Conservation (phyloP, 768 basidiomycete species). For the Suillus tomentosus region DNA sequence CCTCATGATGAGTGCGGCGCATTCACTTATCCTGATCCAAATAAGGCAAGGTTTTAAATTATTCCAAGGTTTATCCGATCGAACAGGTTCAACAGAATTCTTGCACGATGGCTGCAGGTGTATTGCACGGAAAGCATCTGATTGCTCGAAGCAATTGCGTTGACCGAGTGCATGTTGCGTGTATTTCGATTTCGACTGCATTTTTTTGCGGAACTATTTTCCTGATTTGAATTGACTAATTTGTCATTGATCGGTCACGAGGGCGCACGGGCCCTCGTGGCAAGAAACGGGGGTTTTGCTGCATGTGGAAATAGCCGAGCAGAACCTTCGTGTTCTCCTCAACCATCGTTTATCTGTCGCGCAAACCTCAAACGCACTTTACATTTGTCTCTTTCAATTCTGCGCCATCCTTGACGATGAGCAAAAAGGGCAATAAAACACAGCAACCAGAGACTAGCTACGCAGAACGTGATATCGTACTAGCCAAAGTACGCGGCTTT, state of each 20-base stretch:
- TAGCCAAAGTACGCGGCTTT: constrained; percentile 92
- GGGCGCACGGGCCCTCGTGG: constrained; percentile 42
- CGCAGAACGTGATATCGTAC: constrained; percentile 78
- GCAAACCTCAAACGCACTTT: constrained; percentile 23
- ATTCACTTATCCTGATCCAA: constrained; percentile 34
- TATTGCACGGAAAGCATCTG: neutral
- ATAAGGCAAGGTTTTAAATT: constrained; percentile 29
- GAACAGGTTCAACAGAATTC: neutral
- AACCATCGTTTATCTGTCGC: constrained; percentile 42
- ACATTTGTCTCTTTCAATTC: constrained; percentile 20
- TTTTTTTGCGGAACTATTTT: constrained; percentile 34
- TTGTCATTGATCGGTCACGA: constrained; percentile 24
- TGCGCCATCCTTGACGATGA: constrained; percentile 34
- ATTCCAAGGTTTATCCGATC: constrained; percentile 18
- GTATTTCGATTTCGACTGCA: constrained; percentile 32
- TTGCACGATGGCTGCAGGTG: neutral
- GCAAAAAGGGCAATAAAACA: constrained; percentile 53
- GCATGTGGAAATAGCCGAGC: constrained; percentile 42
- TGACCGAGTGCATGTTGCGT: constrained; percentile 27
- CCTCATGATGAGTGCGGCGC: neutral
- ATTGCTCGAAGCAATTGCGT: neutral
- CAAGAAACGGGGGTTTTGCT: constrained; percentile 41
- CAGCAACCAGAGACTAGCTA: constrained; percentile 51
- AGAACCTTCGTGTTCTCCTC: constrained; percentile 42
- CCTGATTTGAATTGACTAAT: constrained; percentile 29